Base-by-base conservation (phyloP, 768 basidiomycete genomes). In the Polyporus arcularius region DNA sequence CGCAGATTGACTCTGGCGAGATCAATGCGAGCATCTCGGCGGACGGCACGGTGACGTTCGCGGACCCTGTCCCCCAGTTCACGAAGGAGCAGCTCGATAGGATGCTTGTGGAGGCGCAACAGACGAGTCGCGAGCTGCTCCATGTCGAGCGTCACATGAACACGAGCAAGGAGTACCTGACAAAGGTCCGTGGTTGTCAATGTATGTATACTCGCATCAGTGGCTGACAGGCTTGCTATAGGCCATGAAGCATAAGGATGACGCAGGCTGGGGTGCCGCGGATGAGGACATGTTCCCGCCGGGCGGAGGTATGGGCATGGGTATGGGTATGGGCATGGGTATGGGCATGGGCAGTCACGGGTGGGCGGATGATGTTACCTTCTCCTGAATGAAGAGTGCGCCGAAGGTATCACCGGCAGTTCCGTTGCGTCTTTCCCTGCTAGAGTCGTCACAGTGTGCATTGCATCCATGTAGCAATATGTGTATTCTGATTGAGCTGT, bases 31-130 rank as follows among this genome's bases (percentile, higher is more conserved):
- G 80, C 42, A 82, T 94, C 38, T 85, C 86, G 2, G 80, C 82
- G 1, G 79, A 84, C 54, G 88, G 84, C 4, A 89, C 88, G 0
- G 90, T 94, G 18, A 86, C 86, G 0, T 92, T 93, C 72, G 81
- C 82, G 16, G 78, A 79, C 68, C 81, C 84, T 15, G 79, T 83
- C 2, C 78, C 83, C n/a, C 73, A 76, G 53, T 85, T 87, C 62
- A 78, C 84, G 14, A 82, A 84, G 62, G 77, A 75, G 9, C 83
- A 90, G 55, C 81, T 92, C 11, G 89, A 93, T 60, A 58, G 68
- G 1, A 79, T 85, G 4, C 76, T 93, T 45, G 73, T 67, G 53
- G 77, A 79, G 2, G 81, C 79, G 4, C 89, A 92, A 69, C 73
- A 75, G 48, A 89, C 88, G 69, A 76, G 79, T 14, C 72, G 70